Evolutionary conservation across 306 rosid species (phyloP).

Genomic region (Cyamopsis tetragonoloba): DNA sequence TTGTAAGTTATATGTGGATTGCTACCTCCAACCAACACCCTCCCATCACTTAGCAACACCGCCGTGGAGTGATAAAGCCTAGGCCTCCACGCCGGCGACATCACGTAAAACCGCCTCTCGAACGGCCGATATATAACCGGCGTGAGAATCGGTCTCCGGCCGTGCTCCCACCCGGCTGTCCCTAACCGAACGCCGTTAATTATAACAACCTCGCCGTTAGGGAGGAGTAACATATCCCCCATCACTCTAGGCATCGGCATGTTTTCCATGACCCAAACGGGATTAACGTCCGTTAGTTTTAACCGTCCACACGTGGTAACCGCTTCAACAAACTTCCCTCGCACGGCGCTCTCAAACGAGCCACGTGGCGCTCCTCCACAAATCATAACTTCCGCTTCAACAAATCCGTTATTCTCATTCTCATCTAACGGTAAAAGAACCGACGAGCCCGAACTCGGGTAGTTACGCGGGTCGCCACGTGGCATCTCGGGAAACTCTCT

Average conservation of each 20-base stretch:
- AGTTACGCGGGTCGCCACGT: conserved; percentile 58
- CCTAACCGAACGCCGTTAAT: conserved; percentile 56
- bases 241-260: conserved; percentile 71
- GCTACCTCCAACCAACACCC: conserved; percentile 71
- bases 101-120: conserved; percentile 25
- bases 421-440: conserved; percentile 75
- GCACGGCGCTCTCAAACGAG: conserved; percentile 20
- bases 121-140: conserved; percentile 47
- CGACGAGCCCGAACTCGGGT: conserved; percentile 81
- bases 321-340: conserved; percentile 34
- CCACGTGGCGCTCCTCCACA: conserved; percentile 71
- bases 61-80: conserved; percentile 74
- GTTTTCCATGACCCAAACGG: conserved; percentile 58
- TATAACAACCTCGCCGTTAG: conserved; percentile 56
- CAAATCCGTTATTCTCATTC: background rate
- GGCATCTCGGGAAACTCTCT: conserved; percentile 63
- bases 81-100: conserved; percentile 44
- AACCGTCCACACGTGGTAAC: conserved; percentile 53
- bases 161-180: conserved; percentile 76
- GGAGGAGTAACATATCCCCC: conserved; percentile 74
- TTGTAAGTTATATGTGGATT: conserved; percentile 60
- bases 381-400: conserved; percentile 48
- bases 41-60: conserved; percentile 46
- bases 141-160: conserved; percentile 35
- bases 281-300: conserved; percentile 35